Percentiles rank a stretch among this genome's conserved stretches.
Conservation (phyloP, 306 rosid genomes). For the Fragaria ananassa region DNA sequence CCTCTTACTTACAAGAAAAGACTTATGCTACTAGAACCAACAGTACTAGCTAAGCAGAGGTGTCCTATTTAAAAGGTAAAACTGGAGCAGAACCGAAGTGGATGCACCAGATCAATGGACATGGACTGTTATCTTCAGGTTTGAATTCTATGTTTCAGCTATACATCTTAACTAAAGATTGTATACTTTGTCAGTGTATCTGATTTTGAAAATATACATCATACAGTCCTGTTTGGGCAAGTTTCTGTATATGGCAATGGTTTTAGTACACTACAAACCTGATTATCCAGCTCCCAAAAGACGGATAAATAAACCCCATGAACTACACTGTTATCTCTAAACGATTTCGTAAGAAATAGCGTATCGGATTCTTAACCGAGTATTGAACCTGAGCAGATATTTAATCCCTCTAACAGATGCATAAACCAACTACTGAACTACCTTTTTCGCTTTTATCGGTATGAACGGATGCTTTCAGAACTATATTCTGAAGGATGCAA, state of each 20-base stretch:
- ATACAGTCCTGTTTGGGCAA: not conserved
- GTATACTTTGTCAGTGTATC: no score
- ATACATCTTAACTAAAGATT: not conserved
- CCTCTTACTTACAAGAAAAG: no score
- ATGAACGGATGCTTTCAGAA: not conserved
- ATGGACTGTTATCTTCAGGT: not conserved
- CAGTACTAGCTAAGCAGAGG: fast-evolving
- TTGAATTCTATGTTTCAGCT: not conserved
- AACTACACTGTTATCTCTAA: not conserved
- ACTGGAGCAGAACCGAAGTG: not conserved
- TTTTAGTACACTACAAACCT: not conserved
- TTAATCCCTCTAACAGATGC: no score
- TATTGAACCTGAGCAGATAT: no score
- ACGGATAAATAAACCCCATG: not conserved
- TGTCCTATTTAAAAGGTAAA: not conserved
- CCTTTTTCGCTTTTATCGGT: not conserved
- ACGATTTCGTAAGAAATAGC: no score
- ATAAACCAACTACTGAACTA: not conserved
- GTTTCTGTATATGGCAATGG: not conserved
- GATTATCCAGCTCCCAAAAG: not conserved
- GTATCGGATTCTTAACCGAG: not conserved
- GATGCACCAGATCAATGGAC: not conserved
- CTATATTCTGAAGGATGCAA: not conserved
- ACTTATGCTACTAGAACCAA: no score
- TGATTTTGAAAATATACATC: not conserved